Evolutionary conservation across 352 stramenopile genomes (phyloP), one percentile per base, ranked within the genome.

Genomic region (Globisporangium paddicum): DNA sequence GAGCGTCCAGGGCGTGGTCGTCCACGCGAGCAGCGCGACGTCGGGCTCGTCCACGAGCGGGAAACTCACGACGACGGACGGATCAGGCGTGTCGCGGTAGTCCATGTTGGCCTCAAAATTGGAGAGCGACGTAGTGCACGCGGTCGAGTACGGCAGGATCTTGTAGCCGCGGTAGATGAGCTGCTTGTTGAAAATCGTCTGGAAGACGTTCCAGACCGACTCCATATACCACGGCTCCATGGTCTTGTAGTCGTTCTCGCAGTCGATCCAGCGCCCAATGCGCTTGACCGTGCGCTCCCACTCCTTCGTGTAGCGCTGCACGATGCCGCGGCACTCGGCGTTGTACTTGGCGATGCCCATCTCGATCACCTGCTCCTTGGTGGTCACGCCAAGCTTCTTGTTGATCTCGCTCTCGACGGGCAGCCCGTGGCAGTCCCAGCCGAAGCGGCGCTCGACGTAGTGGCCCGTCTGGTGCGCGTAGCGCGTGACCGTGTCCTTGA

Each of bases 151-250:
- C 0, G 98, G 98, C 90, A 99, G 98, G 37, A 99, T 98, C 85
- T 99, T 99, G 83, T 98, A 99, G 30, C 98, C 98, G 44, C 97
- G 90, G 79, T 99, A 99, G 38, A 99, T 90, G 32, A 99, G 85
- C 40, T 94, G 86, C 77, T 99, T 99, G 52, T 99, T 83, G 72
- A 97, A 99, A 50, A 99, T 90, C 48, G 89, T 93, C 59, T 95
- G 93, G 81, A 99, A 99, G 25, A 99, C 97, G 93, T 98, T 98
- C 97, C 97, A 99, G 16, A 99, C 97, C 58, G 77, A 97, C 78
- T 99, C 98, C 97, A 99, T 99, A 87, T 98, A 99, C 66, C 84
- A 96, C 6, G 96, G 90, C 75, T 99, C 97, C 96, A 99, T 98
- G 14, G 98, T 99, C 80, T 99, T 99, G 83, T 99, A 99, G 80